Percentiles rank a stretch among this genome's conserved stretches.
Conservation (phyloP, 225 moss, liverwort and hornwort genomes). For the Physcomitrium patens region DNA sequence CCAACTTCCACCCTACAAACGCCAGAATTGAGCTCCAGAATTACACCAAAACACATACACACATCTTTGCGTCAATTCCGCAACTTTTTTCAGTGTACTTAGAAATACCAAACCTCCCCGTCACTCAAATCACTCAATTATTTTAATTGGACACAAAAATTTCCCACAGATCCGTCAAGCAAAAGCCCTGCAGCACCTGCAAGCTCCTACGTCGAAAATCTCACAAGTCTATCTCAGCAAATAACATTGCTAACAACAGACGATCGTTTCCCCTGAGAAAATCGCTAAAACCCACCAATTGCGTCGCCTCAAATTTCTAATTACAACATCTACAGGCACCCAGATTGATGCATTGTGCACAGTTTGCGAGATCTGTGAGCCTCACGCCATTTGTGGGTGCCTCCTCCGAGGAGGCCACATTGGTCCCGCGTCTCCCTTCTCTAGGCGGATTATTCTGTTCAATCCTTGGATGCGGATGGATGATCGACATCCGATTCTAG, state of each 20-base stretch:
- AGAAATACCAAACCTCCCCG: not conserved
- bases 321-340: not conserved
- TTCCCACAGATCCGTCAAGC: not conserved
- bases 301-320: not conserved
- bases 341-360: not conserved
- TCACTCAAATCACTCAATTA: not conserved
- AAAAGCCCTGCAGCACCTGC: not conserved
- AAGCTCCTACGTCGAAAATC: not conserved
- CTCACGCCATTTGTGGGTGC: too few relatives aligned
- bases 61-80: not conserved
- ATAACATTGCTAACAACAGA: not conserved
- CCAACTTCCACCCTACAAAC: conserved; percentile 1
- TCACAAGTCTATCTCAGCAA: not conserved
- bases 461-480: too few relatives aligned
- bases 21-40: not conserved
- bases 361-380: not conserved
- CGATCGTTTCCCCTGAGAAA: not conserved
- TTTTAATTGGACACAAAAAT: not conserved
- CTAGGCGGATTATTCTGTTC: too few relatives aligned
- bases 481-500: too few relatives aligned
- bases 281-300: not conserved
- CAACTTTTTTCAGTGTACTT: not conserved
- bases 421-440: too few relatives aligned
- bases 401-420: too few relatives aligned
- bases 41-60: not conserved